These are phyloP conservation scores for Geotrichum cucujoidarum DNA, from an alignment of 1,139 yeast species.

Conservation along the genomic window DNA sequence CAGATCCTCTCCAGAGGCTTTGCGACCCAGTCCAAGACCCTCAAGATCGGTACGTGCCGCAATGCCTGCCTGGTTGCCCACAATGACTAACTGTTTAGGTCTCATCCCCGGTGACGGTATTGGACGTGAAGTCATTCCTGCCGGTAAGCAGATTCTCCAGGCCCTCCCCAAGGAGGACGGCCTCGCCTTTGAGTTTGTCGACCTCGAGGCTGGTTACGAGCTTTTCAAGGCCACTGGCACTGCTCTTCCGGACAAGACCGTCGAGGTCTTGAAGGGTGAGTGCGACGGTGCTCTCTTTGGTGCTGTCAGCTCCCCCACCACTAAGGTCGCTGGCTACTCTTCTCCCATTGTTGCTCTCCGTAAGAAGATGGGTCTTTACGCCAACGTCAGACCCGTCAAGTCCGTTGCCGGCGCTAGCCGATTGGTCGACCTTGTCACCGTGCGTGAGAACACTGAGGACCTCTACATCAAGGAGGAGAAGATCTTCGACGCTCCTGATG, in stretches of 20 bases:
- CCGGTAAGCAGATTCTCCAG: constrained; percentile 82
- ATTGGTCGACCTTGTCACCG: constrained; percentile 95
- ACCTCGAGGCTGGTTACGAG: constrained; percentile 91
- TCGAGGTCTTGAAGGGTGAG: constrained; percentile 65
- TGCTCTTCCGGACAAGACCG: constrained; percentile 92
- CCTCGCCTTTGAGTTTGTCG: constrained; percentile 75
- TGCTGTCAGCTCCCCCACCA: constrained; percentile 89
- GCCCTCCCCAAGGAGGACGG: constrained; percentile 71
- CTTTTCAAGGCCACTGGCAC: constrained; percentile 87
- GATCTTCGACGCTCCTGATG: constrained; percentile 62
- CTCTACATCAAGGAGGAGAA: constrained; percentile 90
- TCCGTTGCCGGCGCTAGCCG: constrained; percentile 77
- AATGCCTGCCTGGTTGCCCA: too few species aligned
- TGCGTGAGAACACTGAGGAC: constrained; percentile 97
- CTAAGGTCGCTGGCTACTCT: constrained; percentile 92
- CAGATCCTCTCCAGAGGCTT: constrained; percentile 22
- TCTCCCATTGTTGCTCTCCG: constrained; percentile 97
- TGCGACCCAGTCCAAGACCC: constrained; percentile 29
- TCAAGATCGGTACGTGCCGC: constrained; percentile 30
- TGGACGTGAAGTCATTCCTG: constrained; percentile 94
- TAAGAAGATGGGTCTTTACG: constrained; percentile 88
- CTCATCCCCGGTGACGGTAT: constrained; percentile 98
- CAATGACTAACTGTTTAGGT: constrained; percentile 37
- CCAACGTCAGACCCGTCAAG: constrained; percentile 96
- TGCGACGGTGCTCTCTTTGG: constrained; percentile 98